A percentile compares a stretch with the other conserved stretches of the same genome.
Conservation (phyloP, 148 eudicot species). For the Rhododendron griersonianum region DNA sequence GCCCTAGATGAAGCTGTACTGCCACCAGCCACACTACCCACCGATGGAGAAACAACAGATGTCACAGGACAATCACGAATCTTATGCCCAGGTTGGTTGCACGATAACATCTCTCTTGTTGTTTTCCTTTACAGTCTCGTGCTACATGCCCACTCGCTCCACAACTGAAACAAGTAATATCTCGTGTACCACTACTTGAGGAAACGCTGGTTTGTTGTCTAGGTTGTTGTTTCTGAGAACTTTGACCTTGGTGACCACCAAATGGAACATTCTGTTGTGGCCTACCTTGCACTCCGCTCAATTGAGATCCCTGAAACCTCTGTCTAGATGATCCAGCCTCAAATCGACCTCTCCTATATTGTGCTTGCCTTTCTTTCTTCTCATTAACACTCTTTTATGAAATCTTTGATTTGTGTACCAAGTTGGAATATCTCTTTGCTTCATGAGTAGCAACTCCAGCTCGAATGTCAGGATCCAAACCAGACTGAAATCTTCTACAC, state of each 20-base stretch:
- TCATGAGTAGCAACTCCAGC: neutral
- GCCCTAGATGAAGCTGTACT: too few relatives aligned
- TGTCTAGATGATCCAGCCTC: neutral
- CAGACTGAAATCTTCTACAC: neutral
- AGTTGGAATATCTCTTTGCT: neutral
- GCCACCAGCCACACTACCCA: too few relatives aligned
- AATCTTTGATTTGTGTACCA: neutral
- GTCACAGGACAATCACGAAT: neutral
- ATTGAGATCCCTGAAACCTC: neutral
- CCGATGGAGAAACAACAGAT: neutral
- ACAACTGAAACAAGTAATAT: neutral
- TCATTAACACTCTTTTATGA: neutral
- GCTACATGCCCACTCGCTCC: neutral
- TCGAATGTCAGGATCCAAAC: neutral
- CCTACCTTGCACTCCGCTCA: neutral
- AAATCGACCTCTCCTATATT: neutral
- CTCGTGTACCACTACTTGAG: neutral
- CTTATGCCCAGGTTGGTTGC: neutral
- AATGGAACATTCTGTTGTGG: neutral
- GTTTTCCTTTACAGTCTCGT: neutral
- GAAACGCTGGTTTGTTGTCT: neutral
- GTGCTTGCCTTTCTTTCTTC: neutral
- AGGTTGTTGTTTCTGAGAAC: neutral
- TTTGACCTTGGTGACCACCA: neutral
- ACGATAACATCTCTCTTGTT: neutral